phyloP scores from a whole-genome alignment of 148 eudicot genomes.

The Tetragonia tetragonoides region DNA sequence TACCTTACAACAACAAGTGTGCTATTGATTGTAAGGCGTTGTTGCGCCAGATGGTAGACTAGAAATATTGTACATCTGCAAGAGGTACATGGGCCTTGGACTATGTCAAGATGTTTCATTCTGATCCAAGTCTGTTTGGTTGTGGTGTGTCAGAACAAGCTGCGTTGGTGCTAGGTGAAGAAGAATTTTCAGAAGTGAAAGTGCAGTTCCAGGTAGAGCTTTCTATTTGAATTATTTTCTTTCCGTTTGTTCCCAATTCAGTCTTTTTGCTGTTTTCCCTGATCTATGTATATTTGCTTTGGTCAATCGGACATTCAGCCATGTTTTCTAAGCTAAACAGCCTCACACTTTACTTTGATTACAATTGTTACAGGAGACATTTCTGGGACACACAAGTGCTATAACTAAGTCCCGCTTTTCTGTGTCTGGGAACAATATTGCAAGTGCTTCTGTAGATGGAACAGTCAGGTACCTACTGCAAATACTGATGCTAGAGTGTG shows the following conservation, averaged over 20 bases:
- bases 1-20: not conserved
- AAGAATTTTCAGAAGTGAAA: constrained; percentile 85
- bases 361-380: constrained; percentile 63
- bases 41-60: not conserved
- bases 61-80: not conserved
- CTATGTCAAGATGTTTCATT: constrained; percentile 2
- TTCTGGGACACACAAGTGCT: constrained; percentile 93
- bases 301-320: not conserved
- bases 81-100: not conserved
- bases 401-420: constrained; percentile 90
- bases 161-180: constrained; percentile 42
- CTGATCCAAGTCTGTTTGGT: not conserved
- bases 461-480: constrained; percentile 68
- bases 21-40: not conserved
- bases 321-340: not conserved
- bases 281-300: not conserved
- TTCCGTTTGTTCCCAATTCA: constrained; percentile 1
- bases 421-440: constrained; percentile 90
- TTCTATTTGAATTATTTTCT: not conserved
- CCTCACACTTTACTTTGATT: not conserved
- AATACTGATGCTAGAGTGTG: not conserved
- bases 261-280: constrained; percentile 4
- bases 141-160: constrained; percentile 20
- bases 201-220: constrained; percentile 70
- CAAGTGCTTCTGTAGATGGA: constrained; percentile 96